These are phyloP conservation scores for Pyropia yezoensis DNA, from an alignment of 23 red algal species.

Conservation along the genomic window DNA sequence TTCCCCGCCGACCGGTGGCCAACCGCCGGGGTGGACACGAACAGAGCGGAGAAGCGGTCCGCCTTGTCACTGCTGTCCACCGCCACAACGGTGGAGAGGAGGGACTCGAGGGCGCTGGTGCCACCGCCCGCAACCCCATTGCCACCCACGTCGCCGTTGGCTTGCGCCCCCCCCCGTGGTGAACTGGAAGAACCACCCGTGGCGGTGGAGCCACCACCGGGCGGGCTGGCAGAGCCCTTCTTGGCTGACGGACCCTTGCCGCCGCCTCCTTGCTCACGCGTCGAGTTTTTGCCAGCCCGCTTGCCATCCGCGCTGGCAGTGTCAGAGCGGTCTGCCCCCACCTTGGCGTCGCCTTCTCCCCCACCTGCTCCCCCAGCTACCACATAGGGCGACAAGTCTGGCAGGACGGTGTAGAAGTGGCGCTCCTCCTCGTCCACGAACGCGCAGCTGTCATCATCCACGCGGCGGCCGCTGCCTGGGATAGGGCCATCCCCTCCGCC, in stretches of 20 bases:
- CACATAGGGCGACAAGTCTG: background rate
- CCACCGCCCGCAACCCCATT: no score
- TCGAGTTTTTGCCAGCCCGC: background rate
- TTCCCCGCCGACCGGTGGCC: constrained; percentile 9
- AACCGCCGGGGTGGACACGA: background rate
- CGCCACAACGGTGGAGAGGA: background rate
- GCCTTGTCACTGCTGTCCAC: background rate
- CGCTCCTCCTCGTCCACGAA: constrained; percentile 1
- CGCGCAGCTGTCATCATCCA: background rate
- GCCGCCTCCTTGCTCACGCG: no score
- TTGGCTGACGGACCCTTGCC: no score
- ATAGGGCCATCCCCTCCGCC: background rate
- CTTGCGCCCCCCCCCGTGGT: no score
- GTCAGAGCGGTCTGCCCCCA: background rate
- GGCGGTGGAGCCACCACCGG: no score
- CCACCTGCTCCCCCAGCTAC: background rate
- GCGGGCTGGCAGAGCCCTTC: no score
- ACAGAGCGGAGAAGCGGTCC: background rate
- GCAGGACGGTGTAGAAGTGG: background rate
- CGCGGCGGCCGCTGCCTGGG: background rate
- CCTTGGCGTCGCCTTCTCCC: background rate
- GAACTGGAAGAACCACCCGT: no score
- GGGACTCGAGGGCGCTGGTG: no score
- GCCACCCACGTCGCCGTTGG: no score
- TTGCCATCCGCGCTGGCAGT: background rate